Conservation (phyloP, 371 early-diverging fungal species). For the Blakeslea trispora region DNA sequence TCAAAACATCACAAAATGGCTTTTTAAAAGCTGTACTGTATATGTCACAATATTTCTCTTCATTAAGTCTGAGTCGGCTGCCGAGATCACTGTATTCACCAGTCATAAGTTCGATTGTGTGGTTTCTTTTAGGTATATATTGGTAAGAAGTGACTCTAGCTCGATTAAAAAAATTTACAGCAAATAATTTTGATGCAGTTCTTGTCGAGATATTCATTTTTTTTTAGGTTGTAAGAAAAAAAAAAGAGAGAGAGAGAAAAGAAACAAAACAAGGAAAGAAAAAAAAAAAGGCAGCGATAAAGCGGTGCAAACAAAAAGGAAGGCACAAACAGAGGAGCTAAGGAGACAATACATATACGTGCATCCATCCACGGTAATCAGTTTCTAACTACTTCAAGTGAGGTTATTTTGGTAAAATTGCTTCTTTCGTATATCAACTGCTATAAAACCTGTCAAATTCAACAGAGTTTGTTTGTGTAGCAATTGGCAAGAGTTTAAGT, state of each 20-base stretch:
- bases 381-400: no score
- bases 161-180: not conserved
- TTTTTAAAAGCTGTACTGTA: conserved; percentile 28
- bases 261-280: no score
- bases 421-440: no score
- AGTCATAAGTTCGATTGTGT: not conserved
- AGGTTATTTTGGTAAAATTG: no score
- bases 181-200: not conserved
- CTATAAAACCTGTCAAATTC: no score
- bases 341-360: no score
- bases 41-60: conserved; percentile 28
- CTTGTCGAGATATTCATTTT: not conserved
- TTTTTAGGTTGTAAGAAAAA: not conserved
- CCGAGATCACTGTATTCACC: not conserved
- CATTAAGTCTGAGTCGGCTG: conserved; percentile 24
- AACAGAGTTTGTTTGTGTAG: no score
- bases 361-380: no score
- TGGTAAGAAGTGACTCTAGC: not conserved
- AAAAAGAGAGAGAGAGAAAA: not conserved
- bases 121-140: not conserved
- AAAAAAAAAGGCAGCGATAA: no score
- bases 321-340: no score
- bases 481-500: no score
- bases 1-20: conserved; percentile 6
- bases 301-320: no score